A percentile compares a stretch with the other conserved stretches of the same genome.
phyloP scores from a whole-genome alignment of 306 rosid species.

The Malus sylvestris region DNA sequence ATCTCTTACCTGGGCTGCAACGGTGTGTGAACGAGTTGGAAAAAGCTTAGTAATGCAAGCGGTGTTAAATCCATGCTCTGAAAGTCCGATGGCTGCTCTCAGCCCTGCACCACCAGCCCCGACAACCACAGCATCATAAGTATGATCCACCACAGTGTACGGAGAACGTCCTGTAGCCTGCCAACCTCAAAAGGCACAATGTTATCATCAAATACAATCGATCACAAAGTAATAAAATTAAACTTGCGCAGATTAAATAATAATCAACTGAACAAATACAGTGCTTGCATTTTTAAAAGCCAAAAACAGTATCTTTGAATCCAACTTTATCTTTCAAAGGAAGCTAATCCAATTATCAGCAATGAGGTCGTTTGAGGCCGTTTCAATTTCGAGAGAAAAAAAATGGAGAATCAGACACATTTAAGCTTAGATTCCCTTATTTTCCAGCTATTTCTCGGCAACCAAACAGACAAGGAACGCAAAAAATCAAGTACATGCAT shows the following conservation, averaged over 20 bases:
- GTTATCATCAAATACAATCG: conserved; percentile 3
- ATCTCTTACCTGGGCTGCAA: conserved; percentile 84
- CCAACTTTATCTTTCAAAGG: neutral
- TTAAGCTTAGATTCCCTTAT: neutral
- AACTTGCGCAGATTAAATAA: neutral
- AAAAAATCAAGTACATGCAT: neutral
- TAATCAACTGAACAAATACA: neutral
- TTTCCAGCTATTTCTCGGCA: conserved; percentile 2
- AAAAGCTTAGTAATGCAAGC: conserved; percentile 96
- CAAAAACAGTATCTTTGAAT: neutral
- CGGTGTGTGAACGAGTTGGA: conserved; percentile 98
- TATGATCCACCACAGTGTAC: conserved; percentile 86
- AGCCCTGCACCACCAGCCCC: conserved; percentile 98
- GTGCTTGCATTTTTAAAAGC: neutral
- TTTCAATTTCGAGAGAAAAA: neutral
- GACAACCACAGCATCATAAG: conserved; percentile 82
- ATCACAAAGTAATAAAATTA: neutral
- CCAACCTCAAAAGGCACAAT: conserved; percentile 14
- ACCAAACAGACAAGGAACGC: neutral
- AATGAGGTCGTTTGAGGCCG: neutral
- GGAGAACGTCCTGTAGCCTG: conserved; percentile 58
- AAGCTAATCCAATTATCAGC: neutral
- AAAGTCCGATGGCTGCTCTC: conserved; percentile 93
- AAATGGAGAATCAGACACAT: neutral
- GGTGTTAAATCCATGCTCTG: conserved; percentile 92